Percentiles rank a stretch among this genome's conserved stretches.
These are phyloP conservation scores for Plasmopara muralis DNA, from an alignment of 352 stramenopile species.

Conservation along the genomic window DNA sequence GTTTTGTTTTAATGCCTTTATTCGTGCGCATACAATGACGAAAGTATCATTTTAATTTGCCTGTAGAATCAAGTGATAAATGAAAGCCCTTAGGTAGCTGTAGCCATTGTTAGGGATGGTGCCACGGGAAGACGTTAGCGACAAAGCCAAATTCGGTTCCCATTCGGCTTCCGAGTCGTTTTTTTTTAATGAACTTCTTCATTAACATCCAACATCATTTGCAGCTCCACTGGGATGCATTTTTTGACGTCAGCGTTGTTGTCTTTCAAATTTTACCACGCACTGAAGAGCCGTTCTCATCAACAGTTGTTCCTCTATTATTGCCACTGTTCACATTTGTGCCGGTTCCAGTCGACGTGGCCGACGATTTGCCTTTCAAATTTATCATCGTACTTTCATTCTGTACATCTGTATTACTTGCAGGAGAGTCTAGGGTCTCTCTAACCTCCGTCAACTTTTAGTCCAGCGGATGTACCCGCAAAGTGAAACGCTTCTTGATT, in stretches of 20 bases:
- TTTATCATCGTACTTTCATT: constrained; percentile 14
- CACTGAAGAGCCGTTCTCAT: constrained; percentile 68
- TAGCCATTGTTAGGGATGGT: constrained; percentile 10
- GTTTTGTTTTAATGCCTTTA: too few relatives aligned
- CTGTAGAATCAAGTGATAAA: too few relatives aligned
- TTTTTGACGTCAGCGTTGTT: constrained; percentile 21
- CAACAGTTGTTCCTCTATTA: constrained; percentile 17
- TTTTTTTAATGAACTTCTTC: constrained; percentile 34
- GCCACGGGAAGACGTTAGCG: constrained; percentile 21
- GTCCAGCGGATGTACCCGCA: constrained; percentile 74
- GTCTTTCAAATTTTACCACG: constrained; percentile 57
- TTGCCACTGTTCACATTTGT: constrained; percentile 4
- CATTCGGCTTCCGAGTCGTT: constrained; percentile 59
- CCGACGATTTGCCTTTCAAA: constrained; percentile 9
- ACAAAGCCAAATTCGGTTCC: constrained; percentile 29
- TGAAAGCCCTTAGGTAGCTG: too few relatives aligned
- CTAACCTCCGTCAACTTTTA: constrained; percentile 58
- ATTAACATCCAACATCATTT: constrained; percentile 82
- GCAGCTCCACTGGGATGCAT: constrained; percentile 70
- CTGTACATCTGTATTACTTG: constrained; percentile 53
- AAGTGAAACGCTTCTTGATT: constrained; percentile 85
- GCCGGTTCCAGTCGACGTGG: constrained; percentile 13
- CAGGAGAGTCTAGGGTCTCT: constrained; percentile 40
- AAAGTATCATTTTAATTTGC: too few relatives aligned
- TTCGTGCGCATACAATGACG: too few relatives aligned